Base-by-base conservation (phyloP, 805 yeast species). In the Yarrowia yakushimensis region DNA sequence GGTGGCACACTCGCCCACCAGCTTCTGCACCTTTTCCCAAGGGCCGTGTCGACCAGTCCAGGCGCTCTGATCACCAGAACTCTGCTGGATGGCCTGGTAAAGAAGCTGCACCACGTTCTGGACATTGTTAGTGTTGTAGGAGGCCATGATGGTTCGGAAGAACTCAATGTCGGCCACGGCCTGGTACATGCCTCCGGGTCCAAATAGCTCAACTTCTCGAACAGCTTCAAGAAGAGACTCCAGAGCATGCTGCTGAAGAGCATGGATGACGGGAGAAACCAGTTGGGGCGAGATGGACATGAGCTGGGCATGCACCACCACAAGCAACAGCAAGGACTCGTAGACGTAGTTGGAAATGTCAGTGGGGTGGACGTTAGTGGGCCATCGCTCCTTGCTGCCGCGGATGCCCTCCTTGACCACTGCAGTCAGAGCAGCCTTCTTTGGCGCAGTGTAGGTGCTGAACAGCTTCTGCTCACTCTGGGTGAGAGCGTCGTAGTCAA, bases 121-220 rank as follows among this genome's bases (percentile, higher is more conserved):
- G 2, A 71, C 54, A 17, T 71, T 72, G 22, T 64, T 48, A n/a
- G 70, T 66, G 28, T 63, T 65, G 39, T 69, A 69, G n/a, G 67
- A 62, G 27, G 63, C 62, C 70, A 74, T 65, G n/a, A 71, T 70
- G 37, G 67, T 71, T 50, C 78, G 76, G 69, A 83, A 76, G 66
- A 83, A 82, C 67, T 82, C 83, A 27, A 83, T 68, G 67, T 84
- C 88, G 3, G 84, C 79, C 0, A 80, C 75, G 1, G 79, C 75
- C 69, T 84, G 87, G 61, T 80, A 71, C 42, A 80, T 70, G 1
- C 85, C 85, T 33, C 76, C 79, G 9, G 77, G 71, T 0, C 82
- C 77, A 39, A 82, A 75, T 13, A 71, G 69, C 31, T 82, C 83
- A 8, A 81, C 68, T 31, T 76, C 79, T 25, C 81, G 77, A 64